Conservation (phyloP, 805 yeast genomes). For the Pichia heedii region DNA sequence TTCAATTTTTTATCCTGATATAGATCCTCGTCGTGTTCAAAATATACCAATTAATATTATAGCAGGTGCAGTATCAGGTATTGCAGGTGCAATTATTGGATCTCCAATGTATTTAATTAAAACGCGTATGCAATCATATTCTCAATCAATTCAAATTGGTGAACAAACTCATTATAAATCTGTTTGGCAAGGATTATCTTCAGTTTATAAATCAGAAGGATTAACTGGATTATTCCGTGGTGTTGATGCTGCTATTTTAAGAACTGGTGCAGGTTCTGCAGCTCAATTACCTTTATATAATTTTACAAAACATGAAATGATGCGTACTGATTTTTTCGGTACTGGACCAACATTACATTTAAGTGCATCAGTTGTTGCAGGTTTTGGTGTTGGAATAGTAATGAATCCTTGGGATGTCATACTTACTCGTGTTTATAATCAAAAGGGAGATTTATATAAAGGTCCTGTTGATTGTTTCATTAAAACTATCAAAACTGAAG, state of each 20-base stretch:
- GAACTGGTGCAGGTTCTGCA: conserved; percentile 94
- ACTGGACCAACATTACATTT: conserved; percentile 69
- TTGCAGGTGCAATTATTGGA: conserved; percentile 81
- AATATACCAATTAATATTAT: conserved; percentile 52
- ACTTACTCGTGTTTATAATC: conserved; percentile 90
- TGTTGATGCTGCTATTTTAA: conserved; percentile 84
- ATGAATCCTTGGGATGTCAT: conserved; percentile 99
- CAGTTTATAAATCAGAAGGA: conserved; percentile 63
- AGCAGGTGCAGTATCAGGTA: conserved; percentile 79
- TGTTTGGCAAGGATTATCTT: conserved; percentile 55
- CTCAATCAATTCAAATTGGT: conserved; percentile 59
- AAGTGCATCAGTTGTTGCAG: conserved; percentile 66
- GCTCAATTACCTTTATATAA: conserved; percentile 91
- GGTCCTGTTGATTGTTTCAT: conserved; percentile 85
- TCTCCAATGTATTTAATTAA: conserved; percentile 89
- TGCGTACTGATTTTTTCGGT: conserved; percentile 40
- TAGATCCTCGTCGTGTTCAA: conserved; percentile 41
- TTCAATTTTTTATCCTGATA: conserved; percentile 39
- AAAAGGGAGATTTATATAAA: conserved; percentile 74
- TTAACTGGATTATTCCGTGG: conserved; percentile 77
- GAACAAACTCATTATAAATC: conserved; percentile 84
- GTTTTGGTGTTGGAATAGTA: conserved; percentile 85
- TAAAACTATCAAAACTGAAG: conserved; percentile 78
- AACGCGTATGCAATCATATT: conserved; percentile 94
- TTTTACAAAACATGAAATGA: conserved; percentile 56